phyloP scores from a whole-genome alignment of 2,329 filamentous ascomycete genomes.

The Colletotrichum sidae region DNA sequence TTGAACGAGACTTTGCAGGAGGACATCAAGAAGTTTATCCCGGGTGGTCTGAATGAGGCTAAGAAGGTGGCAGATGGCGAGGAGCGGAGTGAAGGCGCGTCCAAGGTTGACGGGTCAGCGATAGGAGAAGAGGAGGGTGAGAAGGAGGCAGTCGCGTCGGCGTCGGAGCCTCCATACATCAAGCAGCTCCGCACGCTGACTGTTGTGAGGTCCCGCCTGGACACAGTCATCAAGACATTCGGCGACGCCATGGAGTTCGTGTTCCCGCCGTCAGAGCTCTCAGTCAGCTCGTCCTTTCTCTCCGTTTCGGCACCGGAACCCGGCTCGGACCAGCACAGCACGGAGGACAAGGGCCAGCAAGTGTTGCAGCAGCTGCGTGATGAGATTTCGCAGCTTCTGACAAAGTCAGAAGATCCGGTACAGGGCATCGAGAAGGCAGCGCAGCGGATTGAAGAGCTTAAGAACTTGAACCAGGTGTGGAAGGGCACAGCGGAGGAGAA shows the following conservation, averaged over 20 bases:
- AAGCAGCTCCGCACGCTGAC: slow-evolving; percentile 84
- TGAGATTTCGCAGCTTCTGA: slow-evolving; percentile 78
- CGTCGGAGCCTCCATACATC: slow-evolving; percentile 74
- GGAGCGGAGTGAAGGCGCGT: slow-evolving; percentile 20
- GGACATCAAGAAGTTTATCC: slow-evolving; percentile 80
- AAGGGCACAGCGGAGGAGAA: slow-evolving; percentile 96
- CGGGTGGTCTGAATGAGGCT: slow-evolving; percentile 56
- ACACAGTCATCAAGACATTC: slow-evolving; percentile 90
- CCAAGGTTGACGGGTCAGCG: slow-evolving; percentile 25
- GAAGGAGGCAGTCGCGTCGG: slow-evolving; percentile 22
- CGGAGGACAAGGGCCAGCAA: slow-evolving; percentile 88
- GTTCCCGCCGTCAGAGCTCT: slow-evolving; percentile 87
- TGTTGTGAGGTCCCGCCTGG: slow-evolving; percentile 84
- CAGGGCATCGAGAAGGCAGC: slow-evolving; percentile 80
- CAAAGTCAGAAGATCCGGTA: slow-evolving; percentile 66
- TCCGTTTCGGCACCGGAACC: slow-evolving; percentile 89
- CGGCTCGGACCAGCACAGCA: slow-evolving; percentile 68
- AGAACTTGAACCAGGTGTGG: slow-evolving; percentile 84
- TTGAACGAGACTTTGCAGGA: slow-evolving; percentile 78
- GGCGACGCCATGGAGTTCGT: slow-evolving; percentile 97
- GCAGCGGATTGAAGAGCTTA: slow-evolving; percentile 79
- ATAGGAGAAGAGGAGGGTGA: slow-evolving; percentile 32
- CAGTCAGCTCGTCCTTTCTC: slow-evolving; percentile 85
- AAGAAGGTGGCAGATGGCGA: slow-evolving; percentile 32
- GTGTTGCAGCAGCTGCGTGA: slow-evolving; percentile 76